phyloP scores from a whole-genome alignment of 805 yeast species.

The Martiniozyma abietophila region DNA sequence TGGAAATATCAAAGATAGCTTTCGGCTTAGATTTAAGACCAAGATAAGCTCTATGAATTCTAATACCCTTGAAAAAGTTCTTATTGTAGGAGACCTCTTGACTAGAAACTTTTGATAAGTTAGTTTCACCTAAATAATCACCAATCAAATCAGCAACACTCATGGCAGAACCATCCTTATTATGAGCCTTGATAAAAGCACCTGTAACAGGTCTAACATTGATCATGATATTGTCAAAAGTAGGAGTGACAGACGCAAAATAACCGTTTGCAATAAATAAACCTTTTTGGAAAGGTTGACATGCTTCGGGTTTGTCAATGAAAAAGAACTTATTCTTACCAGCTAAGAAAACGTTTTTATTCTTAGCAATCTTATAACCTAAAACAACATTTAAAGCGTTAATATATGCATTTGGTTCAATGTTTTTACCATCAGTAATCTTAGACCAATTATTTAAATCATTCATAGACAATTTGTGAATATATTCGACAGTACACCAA shows the following conservation, averaged over 20 bases:
- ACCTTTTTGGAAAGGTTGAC: conserved; percentile 20
- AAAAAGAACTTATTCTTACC: conserved; percentile 20
- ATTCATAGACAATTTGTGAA: conserved; percentile 17
- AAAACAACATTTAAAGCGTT: conserved; percentile 17
- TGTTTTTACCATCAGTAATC: conserved; percentile 13
- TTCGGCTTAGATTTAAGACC: conserved; percentile 18
- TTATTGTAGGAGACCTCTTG: conserved; percentile 9
- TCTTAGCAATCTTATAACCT: conserved; percentile 18
- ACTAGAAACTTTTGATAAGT: conserved; percentile 10
- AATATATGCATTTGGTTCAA: conserved; percentile 18
- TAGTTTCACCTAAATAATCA: conserved; percentile 17
- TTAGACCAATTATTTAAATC: conserved; percentile 15
- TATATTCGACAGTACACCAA: conserved; percentile 16
- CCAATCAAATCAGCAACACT: conserved; percentile 19
- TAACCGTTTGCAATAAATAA: conserved; percentile 23
- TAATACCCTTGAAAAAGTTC: conserved; percentile 18
- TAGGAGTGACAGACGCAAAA: conserved; percentile 23
- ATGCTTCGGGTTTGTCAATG: conserved; percentile 17
- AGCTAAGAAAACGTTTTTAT: conserved; percentile 16
- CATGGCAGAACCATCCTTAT: conserved; percentile 18
- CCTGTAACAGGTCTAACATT: conserved; percentile 24
- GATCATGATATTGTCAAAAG: conserved; percentile 20
- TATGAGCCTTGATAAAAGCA: conserved; percentile 22
- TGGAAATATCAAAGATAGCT: conserved; percentile 17
- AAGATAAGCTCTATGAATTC: conserved; percentile 17